Conservation (phyloP, 2,329 filamentous ascomycete genomes). For the Trichoderma endophyticum region DNA sequence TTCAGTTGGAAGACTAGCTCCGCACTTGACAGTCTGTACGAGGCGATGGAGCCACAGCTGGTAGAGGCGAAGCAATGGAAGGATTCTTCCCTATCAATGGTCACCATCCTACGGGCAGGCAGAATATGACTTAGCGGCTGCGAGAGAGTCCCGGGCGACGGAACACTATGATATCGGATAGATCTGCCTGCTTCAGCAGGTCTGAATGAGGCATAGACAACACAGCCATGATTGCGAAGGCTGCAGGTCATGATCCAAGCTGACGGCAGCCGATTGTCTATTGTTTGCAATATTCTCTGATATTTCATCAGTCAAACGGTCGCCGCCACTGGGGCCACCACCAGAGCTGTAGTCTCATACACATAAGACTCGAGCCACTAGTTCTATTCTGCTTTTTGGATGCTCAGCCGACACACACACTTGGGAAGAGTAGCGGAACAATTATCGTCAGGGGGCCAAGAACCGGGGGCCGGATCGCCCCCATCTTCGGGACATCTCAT, state of each 20-base stretch:
- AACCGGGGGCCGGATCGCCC: background rate
- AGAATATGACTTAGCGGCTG: background rate
- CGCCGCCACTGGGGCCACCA: background rate
- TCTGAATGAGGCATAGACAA: background rate
- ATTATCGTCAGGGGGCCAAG: background rate
- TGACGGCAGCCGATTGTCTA: background rate
- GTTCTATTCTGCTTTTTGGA: background rate
- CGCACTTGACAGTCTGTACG: background rate
- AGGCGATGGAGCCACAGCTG: background rate
- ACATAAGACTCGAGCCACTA: too few species aligned
- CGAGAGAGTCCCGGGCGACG: background rate
- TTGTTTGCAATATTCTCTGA: background rate
- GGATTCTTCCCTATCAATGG: background rate
- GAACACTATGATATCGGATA: background rate
- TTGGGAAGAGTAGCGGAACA: background rate
- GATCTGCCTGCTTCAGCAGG: background rate
- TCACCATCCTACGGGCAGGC: background rate
- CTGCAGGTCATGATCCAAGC: background rate
- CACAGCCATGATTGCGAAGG: background rate
- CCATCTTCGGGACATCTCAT: background rate
- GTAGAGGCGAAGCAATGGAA: background rate
- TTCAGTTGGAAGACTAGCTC: background rate
- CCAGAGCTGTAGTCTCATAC: background rate
- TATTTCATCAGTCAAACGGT: background rate
- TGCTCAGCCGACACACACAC: background rate